Conservation (phyloP, 805 yeast species). For the Saccharomycopsis fodiens region DNA sequence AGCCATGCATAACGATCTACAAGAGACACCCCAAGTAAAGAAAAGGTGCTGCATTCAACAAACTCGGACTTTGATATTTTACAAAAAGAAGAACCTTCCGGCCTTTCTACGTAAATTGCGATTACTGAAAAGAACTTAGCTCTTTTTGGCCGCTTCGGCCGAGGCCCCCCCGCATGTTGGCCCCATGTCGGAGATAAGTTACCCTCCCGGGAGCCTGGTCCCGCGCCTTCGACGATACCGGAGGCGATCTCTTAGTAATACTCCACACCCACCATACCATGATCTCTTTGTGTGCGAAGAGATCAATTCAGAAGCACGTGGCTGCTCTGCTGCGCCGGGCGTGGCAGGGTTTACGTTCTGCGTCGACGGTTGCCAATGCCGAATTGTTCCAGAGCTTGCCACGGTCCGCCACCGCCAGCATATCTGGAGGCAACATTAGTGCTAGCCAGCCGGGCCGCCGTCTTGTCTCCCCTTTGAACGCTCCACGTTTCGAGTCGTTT, state of each 20-base stretch:
- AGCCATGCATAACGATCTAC: too few species aligned
- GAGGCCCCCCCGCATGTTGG: too few species aligned
- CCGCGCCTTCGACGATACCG: background rate
- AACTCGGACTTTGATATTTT: too few species aligned
- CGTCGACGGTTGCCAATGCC: background rate
- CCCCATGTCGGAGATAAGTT: too few species aligned
- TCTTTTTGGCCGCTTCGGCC: too few species aligned
- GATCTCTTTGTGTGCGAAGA: slow-evolving; percentile 42
- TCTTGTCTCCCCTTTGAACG: too few species aligned
- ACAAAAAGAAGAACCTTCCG: too few species aligned
- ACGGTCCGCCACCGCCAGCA: background rate
- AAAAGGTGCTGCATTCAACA: too few species aligned
- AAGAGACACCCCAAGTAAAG: too few species aligned
- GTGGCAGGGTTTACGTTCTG: background rate
- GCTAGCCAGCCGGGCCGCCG: background rate
- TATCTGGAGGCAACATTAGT: background rate
- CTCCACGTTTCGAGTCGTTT: background rate
- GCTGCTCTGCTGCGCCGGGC: background rate
- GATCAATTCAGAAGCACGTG: background rate
- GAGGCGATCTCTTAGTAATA: slow-evolving; percentile 52
- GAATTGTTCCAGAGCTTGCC: background rate
- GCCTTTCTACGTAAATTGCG: too few species aligned
- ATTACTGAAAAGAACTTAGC: too few species aligned
- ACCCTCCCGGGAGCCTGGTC: too few species aligned
- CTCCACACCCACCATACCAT: slow-evolving; percentile 74